Percentiles rank a stretch among this genome's conserved stretches.
These are phyloP conservation scores for Mycoemilia scoparia DNA, from an alignment of 192 early-diverging fungal species.

Conservation along the genomic window DNA sequence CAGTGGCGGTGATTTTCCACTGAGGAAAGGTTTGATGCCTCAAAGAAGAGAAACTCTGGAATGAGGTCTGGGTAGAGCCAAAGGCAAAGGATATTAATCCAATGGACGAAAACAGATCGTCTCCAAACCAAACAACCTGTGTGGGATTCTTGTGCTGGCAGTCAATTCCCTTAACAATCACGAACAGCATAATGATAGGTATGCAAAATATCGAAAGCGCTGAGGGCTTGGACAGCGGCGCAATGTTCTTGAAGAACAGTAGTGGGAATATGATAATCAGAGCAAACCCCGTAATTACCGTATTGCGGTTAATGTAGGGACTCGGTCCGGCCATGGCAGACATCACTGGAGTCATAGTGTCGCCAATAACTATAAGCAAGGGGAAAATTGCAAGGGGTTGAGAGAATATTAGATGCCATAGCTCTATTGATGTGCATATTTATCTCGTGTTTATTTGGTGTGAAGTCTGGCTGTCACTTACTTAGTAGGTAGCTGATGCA, in stretches of 20 bases:
- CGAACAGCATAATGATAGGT: conserved; percentile 39
- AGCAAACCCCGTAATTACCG: conserved; percentile 16
- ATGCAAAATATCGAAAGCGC: conserved; percentile 36
- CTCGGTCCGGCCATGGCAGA: conserved; percentile 6
- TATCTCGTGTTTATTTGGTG: no score
- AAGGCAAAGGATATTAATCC: conserved; percentile 52
- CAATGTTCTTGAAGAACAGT: conserved; percentile 40
- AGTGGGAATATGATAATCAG: no score
- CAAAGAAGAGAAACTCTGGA: conserved; percentile 35
- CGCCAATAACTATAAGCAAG: conserved; percentile 28
- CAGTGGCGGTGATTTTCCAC: conserved; percentile 29
- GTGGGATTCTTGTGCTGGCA: conserved; percentile 31
- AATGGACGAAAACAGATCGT: conserved; percentile 38
- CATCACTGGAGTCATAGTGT: conserved; percentile 10
- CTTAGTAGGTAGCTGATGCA: conserved; percentile 49
- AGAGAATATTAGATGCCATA: no score
- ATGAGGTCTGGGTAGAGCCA: conserved; percentile 40
- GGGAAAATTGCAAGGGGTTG: no score
- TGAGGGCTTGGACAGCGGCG: conserved; percentile 33
- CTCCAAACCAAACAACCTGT: conserved; percentile 32
- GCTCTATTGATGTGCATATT: no score
- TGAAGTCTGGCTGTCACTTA: no score
- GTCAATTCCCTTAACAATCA: conserved; percentile 33
- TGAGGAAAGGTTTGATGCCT: conserved; percentile 16
- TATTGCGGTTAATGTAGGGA: conserved; percentile 5